These are phyloP conservation scores for Phytophthora ohioensis DNA, from an alignment of 352 stramenopile genomes.

Conservation along the genomic window DNA sequence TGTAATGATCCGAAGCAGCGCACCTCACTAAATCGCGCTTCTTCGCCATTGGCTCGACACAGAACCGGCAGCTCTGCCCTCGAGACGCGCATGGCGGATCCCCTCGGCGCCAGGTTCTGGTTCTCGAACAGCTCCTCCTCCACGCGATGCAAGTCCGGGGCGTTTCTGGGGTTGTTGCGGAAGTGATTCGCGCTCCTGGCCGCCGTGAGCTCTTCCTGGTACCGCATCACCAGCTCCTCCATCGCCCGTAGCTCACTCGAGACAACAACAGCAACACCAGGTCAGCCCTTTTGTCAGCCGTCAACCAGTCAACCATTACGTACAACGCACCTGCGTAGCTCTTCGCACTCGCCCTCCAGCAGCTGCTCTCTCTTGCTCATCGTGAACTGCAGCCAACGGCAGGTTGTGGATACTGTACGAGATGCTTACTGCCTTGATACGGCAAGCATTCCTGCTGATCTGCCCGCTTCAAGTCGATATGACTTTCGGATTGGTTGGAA, in stretches of 20 bases:
- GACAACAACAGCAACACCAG: not conserved
- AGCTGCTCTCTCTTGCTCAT: conserved; percentile 44
- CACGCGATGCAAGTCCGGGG: conserved; percentile 38
- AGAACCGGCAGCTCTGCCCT: conserved; percentile 36
- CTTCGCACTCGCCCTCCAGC: conserved; percentile 46
- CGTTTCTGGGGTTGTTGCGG: conserved; percentile 5
- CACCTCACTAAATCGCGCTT: conserved; percentile 54
- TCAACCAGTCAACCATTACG: not conserved
- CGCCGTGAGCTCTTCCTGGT: conserved; percentile 60
- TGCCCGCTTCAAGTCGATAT: conserved; percentile 18
- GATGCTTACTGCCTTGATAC: not conserved
- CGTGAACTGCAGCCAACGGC: not conserved
- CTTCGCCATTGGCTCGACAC: conserved; percentile 41
- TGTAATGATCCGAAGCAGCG: not conserved
- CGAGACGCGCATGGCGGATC: conserved; percentile 22
- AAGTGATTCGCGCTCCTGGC: not conserved
- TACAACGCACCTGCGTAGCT: conserved; percentile 43
- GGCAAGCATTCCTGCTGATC: conserved; percentile 24
- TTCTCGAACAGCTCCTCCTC: conserved; percentile 69
- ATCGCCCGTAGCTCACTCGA: conserved; percentile 65
- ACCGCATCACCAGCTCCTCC: conserved; percentile 64
- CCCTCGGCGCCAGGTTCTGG: conserved; percentile 53
- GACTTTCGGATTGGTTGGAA: not conserved
- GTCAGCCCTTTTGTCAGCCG: not conserved
- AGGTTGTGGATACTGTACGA: conserved; percentile 9